Base-by-base conservation (phyloP, 2,329 filamentous ascomycete genomes). In the Aspergillus sp. region DNA sequence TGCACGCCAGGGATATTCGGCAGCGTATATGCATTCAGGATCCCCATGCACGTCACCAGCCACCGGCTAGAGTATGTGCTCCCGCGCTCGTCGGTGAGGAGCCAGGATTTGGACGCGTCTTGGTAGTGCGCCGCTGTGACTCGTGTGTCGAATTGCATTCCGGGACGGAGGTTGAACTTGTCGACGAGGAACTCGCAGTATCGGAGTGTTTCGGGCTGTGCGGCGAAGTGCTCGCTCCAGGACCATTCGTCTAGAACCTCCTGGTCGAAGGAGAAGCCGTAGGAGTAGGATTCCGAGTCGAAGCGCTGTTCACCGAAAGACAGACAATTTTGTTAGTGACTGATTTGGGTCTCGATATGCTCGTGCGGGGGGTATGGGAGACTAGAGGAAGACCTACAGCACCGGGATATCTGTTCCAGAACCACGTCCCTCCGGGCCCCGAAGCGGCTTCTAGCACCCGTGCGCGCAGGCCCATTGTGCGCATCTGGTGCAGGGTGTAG, bases 361-460 rank as follows among this genome's bases (percentile, higher is more conserved):
- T 19, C 19, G 19, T 19, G 19, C 19, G 19, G 19, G 19, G 19
- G 19, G 19, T 19, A 19, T 19, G 19, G 19, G 19, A 19, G 19
- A 19, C 1, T 2, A 19, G 2, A 19, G 19, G 19, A 19, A 46
- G 17, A 46, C 52, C 2, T 46, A 54, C 52, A 49, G 83, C 81
- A 0, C 84, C 85, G 0, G 83, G 85, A 64, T 86, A 87, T 66
- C 80, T 79, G 70, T 86, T 86, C 82, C 80, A 86, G 48, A 80
- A 73, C 85, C 86, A 88, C 0, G 80, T 82, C 25, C 84, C 85
- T 2, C 84, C 85, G 0, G 80, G 70, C 54, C 82, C 80, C 8
- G 77, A 77, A 11, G 81, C 85, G 0, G 83, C 82, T 63, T 88
- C 85, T 62, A 82, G 83, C 23, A 87, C 77, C 31, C 80, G 77